phyloP scores from a whole-genome alignment of 257 asterid species.

The Echites panduratus region DNA sequence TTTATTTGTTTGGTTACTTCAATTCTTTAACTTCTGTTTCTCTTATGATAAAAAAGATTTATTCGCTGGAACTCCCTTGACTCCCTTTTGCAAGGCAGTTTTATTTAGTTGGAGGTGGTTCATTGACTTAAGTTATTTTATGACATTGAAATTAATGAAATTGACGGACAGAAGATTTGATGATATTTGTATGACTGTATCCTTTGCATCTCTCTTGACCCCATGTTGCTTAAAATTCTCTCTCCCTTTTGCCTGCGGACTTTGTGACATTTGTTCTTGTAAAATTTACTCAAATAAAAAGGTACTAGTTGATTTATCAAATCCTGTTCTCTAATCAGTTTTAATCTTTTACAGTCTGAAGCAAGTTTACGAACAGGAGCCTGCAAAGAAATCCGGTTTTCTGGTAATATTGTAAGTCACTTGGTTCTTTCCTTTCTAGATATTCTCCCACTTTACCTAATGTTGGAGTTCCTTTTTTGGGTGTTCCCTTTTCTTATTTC shows the following conservation, averaged over 20 bases:
- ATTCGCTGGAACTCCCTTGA: background rate
- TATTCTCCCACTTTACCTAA: slow-evolving; percentile 8
- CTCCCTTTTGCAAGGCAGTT: background rate
- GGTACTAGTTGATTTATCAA: background rate
- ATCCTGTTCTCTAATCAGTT: background rate
- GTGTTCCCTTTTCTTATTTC: slow-evolving; percentile 3
- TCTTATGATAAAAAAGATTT: background rate
- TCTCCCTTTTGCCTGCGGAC: background rate
- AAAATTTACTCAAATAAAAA: background rate
- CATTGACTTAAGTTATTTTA: background rate
- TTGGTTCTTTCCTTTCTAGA: slow-evolving; percentile 6
- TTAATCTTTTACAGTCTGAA: slow-evolving; percentile 35
- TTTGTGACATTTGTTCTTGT: background rate
- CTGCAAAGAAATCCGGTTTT: slow-evolving; percentile 66
- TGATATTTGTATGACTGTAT: background rate
- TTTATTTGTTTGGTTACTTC: background rate
- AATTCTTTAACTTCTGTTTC: background rate
- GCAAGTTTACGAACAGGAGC: slow-evolving; percentile 44
- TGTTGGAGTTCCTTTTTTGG: background rate
- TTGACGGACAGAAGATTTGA: background rate
- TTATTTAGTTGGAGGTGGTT: background rate
- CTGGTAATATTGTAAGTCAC: slow-evolving; percentile 72
- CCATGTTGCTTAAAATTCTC: background rate
- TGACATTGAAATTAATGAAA: too few relatives aligned
- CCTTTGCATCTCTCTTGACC: background rate